phyloP scores from a whole-genome alignment of 306 rosid genomes.

The Astragalus glycyphyllos region DNA sequence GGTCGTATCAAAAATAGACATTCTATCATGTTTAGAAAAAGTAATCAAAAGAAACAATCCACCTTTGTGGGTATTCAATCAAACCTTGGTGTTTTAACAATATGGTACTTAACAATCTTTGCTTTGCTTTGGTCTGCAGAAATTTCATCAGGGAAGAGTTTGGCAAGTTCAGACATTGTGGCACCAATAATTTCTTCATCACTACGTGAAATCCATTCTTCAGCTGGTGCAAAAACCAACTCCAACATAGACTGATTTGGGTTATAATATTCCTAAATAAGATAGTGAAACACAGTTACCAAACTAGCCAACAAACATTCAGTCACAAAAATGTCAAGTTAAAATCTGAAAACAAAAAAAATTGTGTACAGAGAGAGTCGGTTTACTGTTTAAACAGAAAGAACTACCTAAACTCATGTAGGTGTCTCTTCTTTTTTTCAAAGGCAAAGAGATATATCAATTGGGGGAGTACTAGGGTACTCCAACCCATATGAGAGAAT shows the following conservation, averaged over 20 bases:
- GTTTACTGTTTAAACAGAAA: conserved; percentile 13
- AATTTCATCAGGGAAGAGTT: conserved; percentile 94
- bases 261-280: conserved; percentile 82
- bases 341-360: conserved; percentile 32
- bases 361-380: background rate
- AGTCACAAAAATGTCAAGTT: background rate
- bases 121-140: conserved; percentile 94
- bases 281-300: conserved; percentile 37
- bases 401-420: conserved; percentile 8
- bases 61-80: conserved; percentile 32
- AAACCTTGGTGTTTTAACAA: conserved; percentile 97
- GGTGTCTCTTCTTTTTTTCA: background rate
- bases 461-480: too few species aligned
- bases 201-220: conserved; percentile 88
- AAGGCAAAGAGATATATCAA: too few species aligned
- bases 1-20: conserved; percentile 9
- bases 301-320: conserved; percentile 29
- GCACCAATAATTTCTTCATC: conserved; percentile 91
- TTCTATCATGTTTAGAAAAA: conserved; percentile 16
- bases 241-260: conserved; percentile 95
- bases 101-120: conserved; percentile 86
- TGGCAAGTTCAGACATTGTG: conserved; percentile 92
- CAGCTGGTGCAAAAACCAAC: conserved; percentile 98
- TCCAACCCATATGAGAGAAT: too few species aligned
- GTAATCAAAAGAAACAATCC: conserved; percentile 29